phyloP scores from a whole-genome alignment of 805 yeast species.

The Pichia sporocuriosa region DNA sequence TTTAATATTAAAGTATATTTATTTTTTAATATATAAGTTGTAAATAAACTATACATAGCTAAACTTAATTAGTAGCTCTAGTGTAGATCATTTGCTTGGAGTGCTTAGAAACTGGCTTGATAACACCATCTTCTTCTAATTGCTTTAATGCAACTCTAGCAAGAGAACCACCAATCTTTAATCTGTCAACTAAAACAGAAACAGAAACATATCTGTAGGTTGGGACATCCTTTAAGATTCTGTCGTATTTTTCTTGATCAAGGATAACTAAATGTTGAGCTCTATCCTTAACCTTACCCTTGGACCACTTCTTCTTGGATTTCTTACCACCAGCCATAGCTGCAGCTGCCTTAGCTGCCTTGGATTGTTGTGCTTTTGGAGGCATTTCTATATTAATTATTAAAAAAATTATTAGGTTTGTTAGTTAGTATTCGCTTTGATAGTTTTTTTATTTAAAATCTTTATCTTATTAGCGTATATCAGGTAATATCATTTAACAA shows the following conservation, averaged over 20 bases:
- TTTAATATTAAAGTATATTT: neutral
- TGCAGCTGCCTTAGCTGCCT: constrained; percentile 99
- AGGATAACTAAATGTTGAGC: constrained; percentile 96
- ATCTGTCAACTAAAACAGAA: constrained; percentile 97
- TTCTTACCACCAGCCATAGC: constrained; percentile 99
- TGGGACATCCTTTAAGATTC: constrained; percentile 98
- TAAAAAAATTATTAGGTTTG: constrained; percentile 1
- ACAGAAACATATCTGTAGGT: constrained; percentile 97
- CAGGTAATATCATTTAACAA: too few relatives aligned
- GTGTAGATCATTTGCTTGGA: constrained; percentile 96
- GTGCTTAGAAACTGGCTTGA: constrained; percentile 90
- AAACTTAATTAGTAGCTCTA: constrained; percentile 60
- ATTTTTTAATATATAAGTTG: neutral
- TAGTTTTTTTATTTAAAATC: too few relatives aligned
- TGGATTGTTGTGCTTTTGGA: constrained; percentile 97
- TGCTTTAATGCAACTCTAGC: constrained; percentile 98
- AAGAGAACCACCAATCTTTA: constrained; percentile 97
- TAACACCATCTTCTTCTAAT: constrained; percentile 90
- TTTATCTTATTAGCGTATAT: too few relatives aligned
- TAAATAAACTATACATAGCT: neutral
- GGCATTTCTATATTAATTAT: constrained; percentile 59
- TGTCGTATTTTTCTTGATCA: constrained; percentile 98
- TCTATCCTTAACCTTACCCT: constrained; percentile 99
- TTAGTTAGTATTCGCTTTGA: constrained; percentile 19
- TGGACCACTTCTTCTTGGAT: constrained; percentile 99